phyloP scores from a whole-genome alignment of 441 rosid species.

The Aquilaria agallochum region DNA sequence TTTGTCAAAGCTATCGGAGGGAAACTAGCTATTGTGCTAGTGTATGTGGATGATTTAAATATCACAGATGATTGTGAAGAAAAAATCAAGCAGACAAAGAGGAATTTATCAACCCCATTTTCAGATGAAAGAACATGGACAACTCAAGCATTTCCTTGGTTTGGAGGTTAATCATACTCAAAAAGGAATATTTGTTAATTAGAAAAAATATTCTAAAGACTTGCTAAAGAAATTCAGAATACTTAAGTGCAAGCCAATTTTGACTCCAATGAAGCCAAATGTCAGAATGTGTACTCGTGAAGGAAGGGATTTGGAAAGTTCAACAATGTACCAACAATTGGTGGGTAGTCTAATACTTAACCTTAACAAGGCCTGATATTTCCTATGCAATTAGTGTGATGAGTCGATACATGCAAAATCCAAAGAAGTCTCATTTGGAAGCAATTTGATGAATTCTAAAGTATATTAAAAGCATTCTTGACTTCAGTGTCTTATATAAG shows the following conservation, averaged over 20 bases:
- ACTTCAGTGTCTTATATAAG: not conserved
- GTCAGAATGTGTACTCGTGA: not conserved
- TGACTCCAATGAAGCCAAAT: not conserved
- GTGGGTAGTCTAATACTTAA: not conserved
- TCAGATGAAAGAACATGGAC: conserved; percentile 3
- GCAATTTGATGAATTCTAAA: not conserved
- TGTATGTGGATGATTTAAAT: conserved; percentile 7
- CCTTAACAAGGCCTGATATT: not conserved
- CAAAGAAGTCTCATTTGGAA: not conserved
- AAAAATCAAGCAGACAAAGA: not conserved
- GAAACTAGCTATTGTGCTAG: not conserved
- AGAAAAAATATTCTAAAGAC: not conserved
- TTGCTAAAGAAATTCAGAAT: not conserved
- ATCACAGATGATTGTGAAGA: not conserved
- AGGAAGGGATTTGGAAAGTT: not conserved
- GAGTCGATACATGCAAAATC: not conserved
- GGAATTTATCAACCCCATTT: conserved; percentile 5
- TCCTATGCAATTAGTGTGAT: not conserved
- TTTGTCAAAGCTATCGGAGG: conserved; percentile 1
- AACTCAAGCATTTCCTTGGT: conserved; percentile 1
- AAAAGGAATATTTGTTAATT: not conserved
- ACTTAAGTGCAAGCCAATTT: not conserved
- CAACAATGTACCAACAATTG: not conserved
- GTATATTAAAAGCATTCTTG: not conserved
- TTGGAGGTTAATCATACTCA: not conserved